Evolutionary conservation across 2,329 filamentous ascomycete species (phyloP), one percentile per base, ranked within the genome.

Genomic region (Bimuria novae-zelandiae): DNA sequence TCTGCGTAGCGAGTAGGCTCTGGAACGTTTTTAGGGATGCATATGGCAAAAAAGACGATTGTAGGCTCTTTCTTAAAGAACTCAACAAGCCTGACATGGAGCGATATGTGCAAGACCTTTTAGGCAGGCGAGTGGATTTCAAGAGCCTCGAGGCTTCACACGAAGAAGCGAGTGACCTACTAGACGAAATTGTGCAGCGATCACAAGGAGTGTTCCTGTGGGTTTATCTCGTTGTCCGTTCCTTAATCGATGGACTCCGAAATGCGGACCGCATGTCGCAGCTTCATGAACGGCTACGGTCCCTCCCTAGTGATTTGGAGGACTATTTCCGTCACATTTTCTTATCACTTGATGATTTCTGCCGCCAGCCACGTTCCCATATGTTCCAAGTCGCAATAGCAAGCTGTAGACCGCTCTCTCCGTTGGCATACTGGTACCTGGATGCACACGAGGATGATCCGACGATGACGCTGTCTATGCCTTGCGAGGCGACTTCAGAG

Each of bases 1-100:
- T 62, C 0, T 62, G 59, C 23, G 16, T 62, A 0, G 55, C 59
- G 14, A 59, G 57, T 33, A 45, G 60, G 16, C 54, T 47, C 1
- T 57, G 51, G 52, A 35, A 22, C 4, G 17, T 21, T 3, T 62
- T 61, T 30, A 45, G 59, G 30, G 47, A 56, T 25, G 51, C 51
- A 7, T 58, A 51, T 16, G 50, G 54, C 8, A 4, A 27, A 1
- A 37, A 30, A 7, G n/a, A 35, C 3, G 3, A 1, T 3, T 7
- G 4, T 2, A 29, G 49, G 22, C 45, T 61, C 7, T 33, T 37
- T 8, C 17, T 63, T 3, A 27, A 64, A 27, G 47, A 57, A 1
- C 23, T 59, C 1, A 63, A 54, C 10, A 4, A 16, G 2, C 22
- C 53, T 0, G 62, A 63, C n/a, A 64, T 63, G 7, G 7, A 16